Conservation (phyloP, 129 eudicot genomes). For the Arctium lappa region DNA sequence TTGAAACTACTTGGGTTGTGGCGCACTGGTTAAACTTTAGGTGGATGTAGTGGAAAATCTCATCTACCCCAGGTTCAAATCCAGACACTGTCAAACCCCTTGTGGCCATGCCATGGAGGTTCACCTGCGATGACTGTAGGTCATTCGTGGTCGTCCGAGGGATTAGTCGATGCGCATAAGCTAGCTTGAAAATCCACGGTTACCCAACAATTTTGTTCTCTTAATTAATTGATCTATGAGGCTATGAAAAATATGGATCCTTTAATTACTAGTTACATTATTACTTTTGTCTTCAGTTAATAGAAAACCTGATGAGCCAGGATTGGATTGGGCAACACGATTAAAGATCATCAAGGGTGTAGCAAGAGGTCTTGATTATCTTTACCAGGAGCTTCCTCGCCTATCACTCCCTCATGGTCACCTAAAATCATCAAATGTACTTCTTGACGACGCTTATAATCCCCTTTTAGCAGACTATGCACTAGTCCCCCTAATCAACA, state of each 20-base stretch:
- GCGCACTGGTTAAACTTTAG: too few relatives aligned
- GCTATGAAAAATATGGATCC: not conserved
- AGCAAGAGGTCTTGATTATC: conserved; percentile 54
- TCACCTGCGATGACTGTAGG: too few relatives aligned
- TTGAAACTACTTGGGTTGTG: too few relatives aligned
- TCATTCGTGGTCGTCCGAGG: too few relatives aligned
- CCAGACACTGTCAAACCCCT: too few relatives aligned
- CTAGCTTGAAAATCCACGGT: too few relatives aligned
- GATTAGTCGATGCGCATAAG: too few relatives aligned
- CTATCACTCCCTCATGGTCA: conserved; percentile 67
- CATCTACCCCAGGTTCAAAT: too few relatives aligned
- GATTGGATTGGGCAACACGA: conserved; percentile 58
- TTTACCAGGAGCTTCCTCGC: conserved; percentile 48
- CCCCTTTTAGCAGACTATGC: conserved; percentile 57
- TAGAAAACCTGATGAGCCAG: conserved; percentile 33
- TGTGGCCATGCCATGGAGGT: too few relatives aligned
- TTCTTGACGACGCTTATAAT: conserved; percentile 35
- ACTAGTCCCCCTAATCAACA: conserved; percentile 45
- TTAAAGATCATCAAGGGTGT: conserved; percentile 64
- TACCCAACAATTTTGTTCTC: too few relatives aligned
- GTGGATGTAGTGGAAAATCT: too few relatives aligned
- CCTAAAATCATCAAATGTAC: conserved; percentile 68
- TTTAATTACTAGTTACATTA: not conserved
- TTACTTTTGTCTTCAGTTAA: conserved; percentile 33
- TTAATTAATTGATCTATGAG: not conserved